Evolutionary conservation across 331 rosid genomes (phyloP), one percentile per base, ranked within the genome.

Genomic region (Quercus tomentella): DNA sequence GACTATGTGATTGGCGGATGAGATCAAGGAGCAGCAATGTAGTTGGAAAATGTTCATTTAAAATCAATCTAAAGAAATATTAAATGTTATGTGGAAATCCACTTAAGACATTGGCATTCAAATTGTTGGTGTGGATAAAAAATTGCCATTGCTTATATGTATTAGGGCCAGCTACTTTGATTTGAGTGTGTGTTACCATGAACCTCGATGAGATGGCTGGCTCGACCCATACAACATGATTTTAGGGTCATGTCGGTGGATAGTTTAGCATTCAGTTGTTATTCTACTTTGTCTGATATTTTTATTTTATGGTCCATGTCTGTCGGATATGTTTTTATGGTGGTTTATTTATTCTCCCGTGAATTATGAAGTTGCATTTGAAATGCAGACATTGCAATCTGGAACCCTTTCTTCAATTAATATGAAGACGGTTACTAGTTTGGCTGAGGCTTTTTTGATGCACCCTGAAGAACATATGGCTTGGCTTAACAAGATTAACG

Each of bases 381-480:
- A 65, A 65, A 7, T 82, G 54, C 88, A 94, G 97, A 76, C 75
- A 26, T 74, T 12, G 52, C 62, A 78, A 62, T 66, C 84, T 60
- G 93, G 87, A 74, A 76, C 74, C 56, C 83, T 90, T 25, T 86
- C 90, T 79, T 83, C 94, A 41, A 83, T 88, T 76, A 95, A 93
- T 86, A 77, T 86, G 87, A 89, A 80, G 84, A 84, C 80, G 45
- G 73, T 93, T 84, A 78, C 81, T 67, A 83, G 75, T 83, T 80
- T 95, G 97, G 97, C 96, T 21, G 80, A 83, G 68, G 87, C 80
- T 79, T 89, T 93, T 81, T 69, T 69, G 76, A 79, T 80, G 83
- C 82, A 82, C 31, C 89, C 93, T 55, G 86, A 80, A 76, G 86
- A 89, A 62, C 86, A 77, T 73, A 77, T 89, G 65, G 79, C 84